These are phyloP conservation scores for Posidonia oceanica DNA, from an alignment of 116 monocot species.

Conservation along the genomic window DNA sequence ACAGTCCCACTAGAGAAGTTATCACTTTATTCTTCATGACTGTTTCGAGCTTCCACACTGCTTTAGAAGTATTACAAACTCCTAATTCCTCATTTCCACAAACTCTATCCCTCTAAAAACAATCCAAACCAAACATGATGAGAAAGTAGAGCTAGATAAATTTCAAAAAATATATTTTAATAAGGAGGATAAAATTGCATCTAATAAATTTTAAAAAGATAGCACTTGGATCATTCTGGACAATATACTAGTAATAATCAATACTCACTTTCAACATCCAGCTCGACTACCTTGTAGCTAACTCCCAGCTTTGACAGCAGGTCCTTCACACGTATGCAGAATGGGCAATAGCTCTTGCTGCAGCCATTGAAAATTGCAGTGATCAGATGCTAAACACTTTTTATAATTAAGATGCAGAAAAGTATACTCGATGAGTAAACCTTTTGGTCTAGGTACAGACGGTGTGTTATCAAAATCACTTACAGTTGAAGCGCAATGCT, in stretches of 20 bases:
- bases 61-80: no score
- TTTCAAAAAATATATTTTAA: background rate
- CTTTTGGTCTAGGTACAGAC: no score
- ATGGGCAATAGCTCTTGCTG: conserved; percentile 74
- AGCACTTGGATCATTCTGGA: background rate
- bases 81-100: no score
- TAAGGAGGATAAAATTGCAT: no score
- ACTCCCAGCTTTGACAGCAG: conserved; percentile 46
- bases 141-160: background rate
- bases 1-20: no score
- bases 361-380: conserved; percentile 5
- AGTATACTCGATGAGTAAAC: background rate
- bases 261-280: conserved; percentile 66
- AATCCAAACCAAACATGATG: background rate
- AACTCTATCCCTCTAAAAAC: no score
- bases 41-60: no score
- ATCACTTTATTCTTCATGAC: no score
- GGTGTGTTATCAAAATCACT: no score
- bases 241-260: background rate
- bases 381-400: background rate
- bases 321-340: conserved; percentile 48
- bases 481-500: no score
- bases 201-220: background rate
- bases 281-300: conserved; percentile 38
- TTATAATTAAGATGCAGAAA: background rate